Percentiles rank a stretch among this genome's conserved stretches.
Conservation (phyloP, 2,329 filamentous ascomycete genomes). For the Ilyonectria destructans region DNA sequence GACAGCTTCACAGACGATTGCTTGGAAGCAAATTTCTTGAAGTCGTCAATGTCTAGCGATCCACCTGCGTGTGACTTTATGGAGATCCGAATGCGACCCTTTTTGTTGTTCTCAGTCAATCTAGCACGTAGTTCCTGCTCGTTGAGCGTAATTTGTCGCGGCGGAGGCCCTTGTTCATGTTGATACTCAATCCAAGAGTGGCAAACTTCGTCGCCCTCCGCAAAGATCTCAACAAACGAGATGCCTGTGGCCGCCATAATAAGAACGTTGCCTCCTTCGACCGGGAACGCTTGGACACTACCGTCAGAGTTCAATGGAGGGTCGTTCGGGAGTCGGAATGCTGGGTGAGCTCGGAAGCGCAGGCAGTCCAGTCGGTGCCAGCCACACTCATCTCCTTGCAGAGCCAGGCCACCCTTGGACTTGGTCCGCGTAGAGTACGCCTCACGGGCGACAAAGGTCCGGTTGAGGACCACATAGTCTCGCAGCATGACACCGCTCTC, state of each 20-base stretch:
- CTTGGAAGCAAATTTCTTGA: constrained; percentile 80
- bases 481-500: constrained; percentile 93
- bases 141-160: constrained; percentile 81
- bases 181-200: constrained; percentile 87
- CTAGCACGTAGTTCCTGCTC: constrained; percentile 82
- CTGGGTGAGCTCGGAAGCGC: constrained; percentile 91
- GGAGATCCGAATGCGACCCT: constrained; percentile 78
- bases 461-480: constrained; percentile 88
- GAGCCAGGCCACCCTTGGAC: constrained; percentile 82
- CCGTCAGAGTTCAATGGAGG: constrained; percentile 75
- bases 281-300: constrained; percentile 88
- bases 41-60: constrained; percentile 83
- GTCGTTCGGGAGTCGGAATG: constrained; percentile 89
- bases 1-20: constrained; percentile 82
- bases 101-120: constrained; percentile 81
- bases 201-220: constrained; percentile 86
- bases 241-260: constrained; percentile 87
- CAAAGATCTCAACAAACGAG: constrained; percentile 87
- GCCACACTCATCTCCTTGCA: constrained; percentile 85
- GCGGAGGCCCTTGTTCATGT: constrained; percentile 73
- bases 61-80: constrained; percentile 85
- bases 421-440: constrained; percentile 91
- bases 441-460: constrained; percentile 86
- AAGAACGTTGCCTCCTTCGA: constrained; percentile 83
- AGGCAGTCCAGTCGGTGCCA: constrained; percentile 94